These are phyloP conservation scores for Fusarium veterinarium DNA, from an alignment of 2,329 filamentous ascomycete species.

Conservation along the genomic window DNA sequence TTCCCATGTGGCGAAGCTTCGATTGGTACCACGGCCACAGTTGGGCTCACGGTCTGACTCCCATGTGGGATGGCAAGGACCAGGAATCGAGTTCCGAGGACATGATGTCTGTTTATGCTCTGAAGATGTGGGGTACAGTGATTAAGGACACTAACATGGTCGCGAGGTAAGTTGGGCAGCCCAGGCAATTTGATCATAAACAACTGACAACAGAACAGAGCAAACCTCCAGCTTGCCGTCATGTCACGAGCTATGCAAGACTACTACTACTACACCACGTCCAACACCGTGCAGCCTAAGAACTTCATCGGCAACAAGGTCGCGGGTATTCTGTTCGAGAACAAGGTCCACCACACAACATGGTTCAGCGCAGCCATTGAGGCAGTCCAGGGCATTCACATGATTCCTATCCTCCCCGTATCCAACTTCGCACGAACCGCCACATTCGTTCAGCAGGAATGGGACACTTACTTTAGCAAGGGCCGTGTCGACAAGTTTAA, in stretches of 20 bases:
- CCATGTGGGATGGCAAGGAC: constrained; percentile 79
- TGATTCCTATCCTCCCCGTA: constrained; percentile 79
- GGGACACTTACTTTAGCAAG: constrained; percentile 80
- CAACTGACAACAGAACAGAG: constrained; percentile 53
- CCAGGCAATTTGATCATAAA: neutral
- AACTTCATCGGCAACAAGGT: constrained; percentile 86
- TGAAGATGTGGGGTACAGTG: constrained; percentile 94
- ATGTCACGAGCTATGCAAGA: constrained; percentile 77
- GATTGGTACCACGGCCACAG: constrained; percentile 97
- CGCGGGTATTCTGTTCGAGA: constrained; percentile 83
- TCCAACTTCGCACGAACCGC: constrained; percentile 74
- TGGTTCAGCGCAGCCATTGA: constrained; percentile 83
- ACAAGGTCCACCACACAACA: constrained; percentile 93
- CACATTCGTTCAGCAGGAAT: constrained; percentile 84
- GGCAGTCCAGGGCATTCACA: constrained; percentile 83
- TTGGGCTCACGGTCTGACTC: constrained; percentile 86
- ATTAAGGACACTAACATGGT: constrained; percentile 83
- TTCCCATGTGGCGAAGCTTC: constrained; percentile 85
- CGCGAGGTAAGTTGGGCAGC: constrained; percentile 64
- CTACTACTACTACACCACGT: constrained; percentile 83
- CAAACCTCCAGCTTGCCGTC: constrained; percentile 86
- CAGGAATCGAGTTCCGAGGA: constrained; percentile 93
- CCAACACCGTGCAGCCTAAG: constrained; percentile 77
- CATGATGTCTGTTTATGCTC: constrained; percentile 83
- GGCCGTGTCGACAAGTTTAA: constrained; percentile 72